These are phyloP conservation scores for Yamadazyma sp. DNA, from an alignment of 1,139 yeast species.

Conservation along the genomic window DNA sequence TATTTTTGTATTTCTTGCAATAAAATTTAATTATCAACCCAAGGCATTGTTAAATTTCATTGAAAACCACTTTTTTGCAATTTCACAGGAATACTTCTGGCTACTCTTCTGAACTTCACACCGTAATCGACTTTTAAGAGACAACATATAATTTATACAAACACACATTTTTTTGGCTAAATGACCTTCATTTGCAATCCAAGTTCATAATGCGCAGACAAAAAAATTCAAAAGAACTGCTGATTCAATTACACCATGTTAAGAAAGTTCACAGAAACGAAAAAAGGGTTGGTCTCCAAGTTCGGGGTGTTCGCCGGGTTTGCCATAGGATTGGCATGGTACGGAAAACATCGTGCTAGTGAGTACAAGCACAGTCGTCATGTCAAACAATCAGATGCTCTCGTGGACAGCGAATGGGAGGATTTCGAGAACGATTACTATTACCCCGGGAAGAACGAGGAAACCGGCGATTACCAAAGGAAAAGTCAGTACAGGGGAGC, in stretches of 20 bases:
- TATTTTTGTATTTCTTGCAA: too few relatives aligned
- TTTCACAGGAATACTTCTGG: too few relatives aligned
- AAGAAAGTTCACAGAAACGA: slow-evolving; percentile 30
- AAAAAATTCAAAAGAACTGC: neutral
- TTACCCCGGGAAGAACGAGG: slow-evolving; percentile 35
- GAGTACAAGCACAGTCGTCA: slow-evolving; percentile 37
- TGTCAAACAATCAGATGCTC: slow-evolving; percentile 39
- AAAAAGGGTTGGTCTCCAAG: slow-evolving; percentile 35
- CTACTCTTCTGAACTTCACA: too few relatives aligned
- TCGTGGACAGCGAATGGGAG: slow-evolving; percentile 28
- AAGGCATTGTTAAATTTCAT: too few relatives aligned
- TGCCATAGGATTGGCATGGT: slow-evolving; percentile 33
- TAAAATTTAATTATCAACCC: too few relatives aligned
- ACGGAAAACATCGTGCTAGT: slow-evolving; percentile 42
- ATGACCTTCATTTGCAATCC: too few relatives aligned
- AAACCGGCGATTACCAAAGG: slow-evolving; percentile 25
- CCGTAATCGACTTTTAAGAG: too few relatives aligned
- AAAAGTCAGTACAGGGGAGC: slow-evolving; percentile 68
- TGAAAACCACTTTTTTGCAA: too few relatives aligned
- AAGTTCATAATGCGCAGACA: too few relatives aligned
- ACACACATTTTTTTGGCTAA: too few relatives aligned
- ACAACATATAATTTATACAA: too few relatives aligned
- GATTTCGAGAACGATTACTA: slow-evolving; percentile 31
- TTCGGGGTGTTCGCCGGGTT: slow-evolving; percentile 32
- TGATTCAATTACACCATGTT: slow-evolving; percentile 1